Percentiles rank a stretch among this genome's conserved stretches.
Conservation (phyloP, 441 rosid genomes). For the Dalechampia spathulata region DNA sequence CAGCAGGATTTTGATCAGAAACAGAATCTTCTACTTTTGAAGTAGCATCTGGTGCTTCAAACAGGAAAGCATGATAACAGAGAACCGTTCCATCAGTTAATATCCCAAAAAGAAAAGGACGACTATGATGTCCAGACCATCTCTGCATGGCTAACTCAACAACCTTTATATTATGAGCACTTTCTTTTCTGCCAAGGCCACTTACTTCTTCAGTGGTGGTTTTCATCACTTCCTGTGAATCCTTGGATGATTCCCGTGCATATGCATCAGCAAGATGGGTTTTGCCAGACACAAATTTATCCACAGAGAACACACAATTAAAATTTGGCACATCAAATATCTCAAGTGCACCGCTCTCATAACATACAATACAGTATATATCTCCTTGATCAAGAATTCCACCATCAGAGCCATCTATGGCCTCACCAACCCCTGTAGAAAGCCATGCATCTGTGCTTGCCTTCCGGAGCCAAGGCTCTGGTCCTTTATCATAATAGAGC, state of each 20-base stretch:
- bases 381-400: slow-evolving; percentile 88
- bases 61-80: slow-evolving; percentile 89
- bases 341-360: slow-evolving; percentile 77
- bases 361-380: slow-evolving; percentile 82
- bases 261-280: slow-evolving; percentile 62
- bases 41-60: slow-evolving; percentile 66
- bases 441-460: slow-evolving; percentile 98
- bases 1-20: slow-evolving; percentile 38
- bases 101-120: slow-evolving; percentile 86
- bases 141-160: slow-evolving; percentile 93
- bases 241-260: slow-evolving; percentile 34
- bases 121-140: slow-evolving; percentile 84
- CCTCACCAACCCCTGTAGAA: slow-evolving; percentile 76
- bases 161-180: slow-evolving; percentile 50
- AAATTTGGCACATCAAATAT: slow-evolving; percentile 93
- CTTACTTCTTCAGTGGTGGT: slow-evolving; percentile 41
- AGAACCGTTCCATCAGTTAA: slow-evolving; percentile 92
- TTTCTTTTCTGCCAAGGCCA: slow-evolving; percentile 62
- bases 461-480: slow-evolving; percentile 95
- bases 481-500: slow-evolving; percentile 90
- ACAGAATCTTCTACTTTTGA: slow-evolving; percentile 48
- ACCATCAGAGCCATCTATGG: slow-evolving; percentile 83
- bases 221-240: slow-evolving; percentile 31
- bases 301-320: slow-evolving; percentile 71
- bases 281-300: slow-evolving; percentile 82